Conservation (phyloP, 202 grass and related monocot genomes). For the Schoenoplectus tabernaemontani region DNA sequence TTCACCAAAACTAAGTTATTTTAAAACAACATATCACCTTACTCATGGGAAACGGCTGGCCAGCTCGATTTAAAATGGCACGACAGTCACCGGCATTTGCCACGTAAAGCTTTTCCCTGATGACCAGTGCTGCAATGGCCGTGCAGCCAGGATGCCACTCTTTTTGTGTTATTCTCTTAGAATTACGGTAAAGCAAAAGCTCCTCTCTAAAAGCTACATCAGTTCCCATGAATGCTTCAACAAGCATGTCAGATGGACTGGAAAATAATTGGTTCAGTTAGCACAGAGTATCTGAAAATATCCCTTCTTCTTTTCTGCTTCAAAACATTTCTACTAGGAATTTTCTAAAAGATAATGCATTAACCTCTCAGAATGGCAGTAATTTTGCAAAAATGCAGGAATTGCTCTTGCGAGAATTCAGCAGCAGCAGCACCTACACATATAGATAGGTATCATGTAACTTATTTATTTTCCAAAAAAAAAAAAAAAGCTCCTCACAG, state of each 20-base stretch:
- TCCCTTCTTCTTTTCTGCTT: not conserved
- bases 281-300: conserved; percentile 9
- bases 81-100: conserved; percentile 98
- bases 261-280: conserved; percentile 28
- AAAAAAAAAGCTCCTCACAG: not conserved
- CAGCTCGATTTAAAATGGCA: conserved; percentile 63
- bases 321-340: not conserved
- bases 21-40: conserved; percentile 42
- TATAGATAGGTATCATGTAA: conserved; percentile 31
- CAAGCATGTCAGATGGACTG: conserved; percentile 66
- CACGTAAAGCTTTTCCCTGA: conserved; percentile 78
- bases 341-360: not conserved
- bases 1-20: not conserved
- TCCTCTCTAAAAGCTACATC: conserved; percentile 78
- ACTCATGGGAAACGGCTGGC: conserved; percentile 72
- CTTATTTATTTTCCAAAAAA: conserved; percentile 19
- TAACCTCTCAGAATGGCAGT: conserved; percentile 46
- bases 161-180: conserved; percentile 57
- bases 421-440: conserved; percentile 78
- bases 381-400: conserved; percentile 64
- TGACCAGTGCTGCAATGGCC: conserved; percentile 57
- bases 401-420: conserved; percentile 83
- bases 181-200: conserved; percentile 49
- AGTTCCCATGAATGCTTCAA: conserved; percentile 66
- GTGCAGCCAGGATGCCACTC: conserved; percentile 97